Evolutionary conservation across 148 eudicot genomes (phyloP).

Genomic region (Nepenthes gracilis): DNA sequence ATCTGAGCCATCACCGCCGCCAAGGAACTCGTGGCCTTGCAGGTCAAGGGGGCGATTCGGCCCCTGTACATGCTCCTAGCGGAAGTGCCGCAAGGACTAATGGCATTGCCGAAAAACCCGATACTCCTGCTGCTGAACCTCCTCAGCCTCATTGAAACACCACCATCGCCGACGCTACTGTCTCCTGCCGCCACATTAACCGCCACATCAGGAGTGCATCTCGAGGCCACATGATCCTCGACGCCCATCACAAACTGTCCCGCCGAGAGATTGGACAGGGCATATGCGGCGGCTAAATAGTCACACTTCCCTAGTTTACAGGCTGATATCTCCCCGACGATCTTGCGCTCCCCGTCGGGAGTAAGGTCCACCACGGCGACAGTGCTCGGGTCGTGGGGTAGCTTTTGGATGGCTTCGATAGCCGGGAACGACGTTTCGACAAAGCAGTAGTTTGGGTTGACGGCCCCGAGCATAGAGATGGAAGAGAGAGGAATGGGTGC

Average conservation of each 20-base stretch:
- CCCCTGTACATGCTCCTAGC: conserved; percentile 85
- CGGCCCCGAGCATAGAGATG: conserved; percentile 55
- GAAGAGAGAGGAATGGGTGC: conserved; percentile 92
- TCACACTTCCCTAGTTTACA: conserved; percentile 87
- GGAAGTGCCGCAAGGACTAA: conserved; percentile 30
- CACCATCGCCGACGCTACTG: conserved; percentile 10
- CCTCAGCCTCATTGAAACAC: conserved; percentile 29
- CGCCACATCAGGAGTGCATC: conserved; percentile 27
- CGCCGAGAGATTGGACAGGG: conserved; percentile 75
- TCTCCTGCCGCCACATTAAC: conserved; percentile 17
- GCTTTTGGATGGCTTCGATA: conserved; percentile 30
- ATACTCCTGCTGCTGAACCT: conserved; percentile 72
- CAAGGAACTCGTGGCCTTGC: conserved; percentile 67
- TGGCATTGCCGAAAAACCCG: conserved; percentile 52
- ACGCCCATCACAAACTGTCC: conserved; percentile 99
- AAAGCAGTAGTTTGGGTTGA: conserved; percentile 47
- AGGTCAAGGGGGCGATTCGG: conserved; percentile 81
- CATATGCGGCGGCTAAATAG: conserved; percentile 80
- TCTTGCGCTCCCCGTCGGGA: conserved; percentile 44
- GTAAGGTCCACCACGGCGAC: conserved; percentile 68
- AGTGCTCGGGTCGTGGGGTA: conserved; percentile 75
- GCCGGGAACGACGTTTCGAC: conserved; percentile 61
- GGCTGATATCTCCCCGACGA: conserved; percentile 87
- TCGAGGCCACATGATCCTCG: conserved; percentile 45
- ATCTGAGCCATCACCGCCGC: conserved; percentile 99